Percentiles rank a stretch among this genome's conserved stretches.
These are phyloP conservation scores for Actinomucor elegans DNA, from an alignment of 371 early-diverging fungal species.

Conservation along the genomic window DNA sequence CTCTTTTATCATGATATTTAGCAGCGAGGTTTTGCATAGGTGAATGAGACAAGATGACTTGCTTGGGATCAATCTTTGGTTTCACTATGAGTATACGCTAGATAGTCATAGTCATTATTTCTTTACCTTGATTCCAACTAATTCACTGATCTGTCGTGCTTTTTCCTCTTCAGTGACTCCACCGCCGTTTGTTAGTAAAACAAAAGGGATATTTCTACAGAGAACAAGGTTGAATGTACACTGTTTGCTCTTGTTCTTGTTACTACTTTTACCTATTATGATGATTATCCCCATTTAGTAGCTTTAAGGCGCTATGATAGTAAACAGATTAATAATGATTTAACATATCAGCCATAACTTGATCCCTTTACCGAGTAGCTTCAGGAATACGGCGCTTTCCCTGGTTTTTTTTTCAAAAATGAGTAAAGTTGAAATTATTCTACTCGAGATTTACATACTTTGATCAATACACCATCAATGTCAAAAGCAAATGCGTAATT, in stretches of 20 bases:
- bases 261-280: constrained; percentile 31
- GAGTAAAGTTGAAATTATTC: neutral
- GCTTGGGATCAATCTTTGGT: constrained; percentile 57
- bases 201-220: constrained; percentile 70
- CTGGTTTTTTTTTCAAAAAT: constrained; percentile 2
- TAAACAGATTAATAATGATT: neutral
- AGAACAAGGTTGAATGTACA: no score
- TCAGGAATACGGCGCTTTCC: constrained; percentile 40
- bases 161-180: constrained; percentile 78
- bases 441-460: constrained; percentile 53
- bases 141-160: constrained; percentile 66
- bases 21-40: constrained; percentile 72
- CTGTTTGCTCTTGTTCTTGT: neutral
- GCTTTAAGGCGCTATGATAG: constrained; percentile 47
- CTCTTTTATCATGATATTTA: constrained; percentile 57
- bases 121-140: constrained; percentile 59
- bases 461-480: constrained; percentile 81
- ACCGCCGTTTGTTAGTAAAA: constrained; percentile 88
- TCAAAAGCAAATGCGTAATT: constrained; percentile 74
- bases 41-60: constrained; percentile 84
- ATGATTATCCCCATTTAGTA: constrained; percentile 62
- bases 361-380: constrained; percentile 26
- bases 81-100: neutral
- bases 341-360: neutral
- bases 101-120: no score